Evolutionary conservation across 345 rosid species (phyloP).

Genomic region (Lagerstroemia speciosa): DNA sequence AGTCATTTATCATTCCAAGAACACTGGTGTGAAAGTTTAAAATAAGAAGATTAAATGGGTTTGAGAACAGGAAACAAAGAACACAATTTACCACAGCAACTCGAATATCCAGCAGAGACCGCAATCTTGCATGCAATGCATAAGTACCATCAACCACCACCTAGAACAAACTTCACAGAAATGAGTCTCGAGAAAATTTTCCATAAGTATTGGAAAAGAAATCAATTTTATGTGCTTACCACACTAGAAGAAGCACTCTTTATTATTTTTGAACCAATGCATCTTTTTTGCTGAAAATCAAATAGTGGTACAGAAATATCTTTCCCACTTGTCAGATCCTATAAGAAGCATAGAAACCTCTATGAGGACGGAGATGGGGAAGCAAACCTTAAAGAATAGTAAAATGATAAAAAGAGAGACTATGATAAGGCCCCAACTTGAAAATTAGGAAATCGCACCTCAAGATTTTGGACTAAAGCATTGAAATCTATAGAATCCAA

Average conservation of each 20-base stretch:
- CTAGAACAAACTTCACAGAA: constrained; percentile 25
- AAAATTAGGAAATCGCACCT: constrained; percentile 18
- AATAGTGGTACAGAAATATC: constrained; percentile 68
- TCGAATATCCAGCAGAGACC: constrained; percentile 95
- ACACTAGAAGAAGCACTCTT: constrained; percentile 66
- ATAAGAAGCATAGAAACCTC: constrained; percentile 18
- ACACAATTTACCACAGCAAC: constrained; percentile 79
- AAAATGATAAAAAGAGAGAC: not conserved
- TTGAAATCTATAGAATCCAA: constrained; percentile 86
- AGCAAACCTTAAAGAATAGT: not conserved
- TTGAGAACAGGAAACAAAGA: not conserved
- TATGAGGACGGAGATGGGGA: constrained; percentile 1
- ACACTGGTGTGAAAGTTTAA: not conserved
- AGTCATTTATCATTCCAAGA: not conserved
- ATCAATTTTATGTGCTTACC: constrained; percentile 29
- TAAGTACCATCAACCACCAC: constrained; percentile 97
- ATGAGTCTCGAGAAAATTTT: constrained; percentile 9
- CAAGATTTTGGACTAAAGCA: constrained; percentile 64
- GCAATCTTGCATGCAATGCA: constrained; percentile 86
- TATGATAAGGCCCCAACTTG: not conserved
- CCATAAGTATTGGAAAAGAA: not conserved
- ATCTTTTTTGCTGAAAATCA: constrained; percentile 80
- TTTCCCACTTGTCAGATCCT: constrained; percentile 76
- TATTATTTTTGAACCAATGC: constrained; percentile 45
- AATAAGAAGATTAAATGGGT: not conserved